Base-by-base conservation (phyloP, 148 eudicot species). In the Chenopodium quinoa region DNA sequence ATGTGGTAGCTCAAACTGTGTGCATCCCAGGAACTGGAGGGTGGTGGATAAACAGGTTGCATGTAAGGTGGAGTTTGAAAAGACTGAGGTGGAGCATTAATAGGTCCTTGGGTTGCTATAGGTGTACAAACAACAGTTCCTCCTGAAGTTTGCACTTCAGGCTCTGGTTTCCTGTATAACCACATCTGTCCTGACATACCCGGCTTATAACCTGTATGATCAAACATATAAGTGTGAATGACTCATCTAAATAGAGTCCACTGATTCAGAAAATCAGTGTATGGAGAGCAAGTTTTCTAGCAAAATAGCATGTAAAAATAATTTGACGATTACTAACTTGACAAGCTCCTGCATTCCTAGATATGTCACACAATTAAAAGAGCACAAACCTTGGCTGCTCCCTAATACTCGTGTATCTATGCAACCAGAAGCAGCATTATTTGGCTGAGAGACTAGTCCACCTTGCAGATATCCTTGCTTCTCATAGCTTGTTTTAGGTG, bases 21-120 rank as follows among this genome's bases (percentile, higher is more conserved):
- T 68, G 83, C 83, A 85, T 92, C 96, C 98, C 98, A 97, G 37
- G 90, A 87, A 83, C 86, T 83, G 80, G 82, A 86, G 68, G 92
- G 91, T 82, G 93, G 95, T 81, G 85, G 87, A 86, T 89, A 92
- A 62, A 83, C 75, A 78, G 98, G 95, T 76, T 83, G 87, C 70
- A 79, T 70, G 63, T 85, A 89, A 37, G 91, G 62, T 79, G 89
- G 73, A 62, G 86, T 68, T 82, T 86, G 97, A 88, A 86, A 83
- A 62, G 90, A 88, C 73, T 79, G 95, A 81, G 89, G 89, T 70
- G 90, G 88, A 74, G 86, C 82, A 81, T 83, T 58, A 56, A 84
- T 58, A 71, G 90, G 89, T 11, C 88, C 90, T 29, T 79, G 92
- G 73, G 90, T 79, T n/a, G 89, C 84, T 68, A 86, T 56, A n/a